These are phyloP conservation scores for Aspergillus piperis DNA, from an alignment of 2,329 filamentous ascomycete genomes.

Conservation along the genomic window DNA sequence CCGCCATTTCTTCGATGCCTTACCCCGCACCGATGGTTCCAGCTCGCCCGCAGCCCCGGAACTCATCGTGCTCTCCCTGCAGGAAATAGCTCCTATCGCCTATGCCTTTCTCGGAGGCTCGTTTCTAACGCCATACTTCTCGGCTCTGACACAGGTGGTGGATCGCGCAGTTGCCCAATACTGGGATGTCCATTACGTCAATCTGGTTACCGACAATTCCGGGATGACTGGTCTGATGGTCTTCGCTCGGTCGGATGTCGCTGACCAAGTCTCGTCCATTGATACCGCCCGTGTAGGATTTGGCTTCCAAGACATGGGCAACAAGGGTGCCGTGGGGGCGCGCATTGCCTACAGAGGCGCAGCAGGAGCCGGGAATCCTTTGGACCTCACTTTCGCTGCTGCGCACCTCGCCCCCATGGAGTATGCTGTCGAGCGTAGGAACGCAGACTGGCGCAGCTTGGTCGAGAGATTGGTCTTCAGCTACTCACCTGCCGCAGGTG, in stretches of 20 bases:
- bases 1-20: constrained; percentile 64
- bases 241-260: constrained; percentile 67
- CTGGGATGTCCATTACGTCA: constrained; percentile 61
- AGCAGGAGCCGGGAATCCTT: constrained; percentile 45
- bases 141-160: constrained; percentile 69
- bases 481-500: constrained; percentile 30
- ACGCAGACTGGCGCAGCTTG: constrained; percentile 85
- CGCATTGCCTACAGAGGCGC: constrained; percentile 61
- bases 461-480: constrained; percentile 75
- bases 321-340: constrained; percentile 88
- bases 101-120: constrained; percentile 84
- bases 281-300: constrained; percentile 82
- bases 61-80: constrained; percentile 68
- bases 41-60: constrained; percentile 62
- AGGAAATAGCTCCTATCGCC: constrained; percentile 84
- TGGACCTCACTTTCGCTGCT: constrained; percentile 80
- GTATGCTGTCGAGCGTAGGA: constrained; percentile 70
- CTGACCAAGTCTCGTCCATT: constrained; percentile 62
- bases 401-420: constrained; percentile 91
- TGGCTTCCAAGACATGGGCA: constrained; percentile 84
- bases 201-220: constrained; percentile 71
- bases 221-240: constrained; percentile 90
- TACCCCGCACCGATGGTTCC: constrained; percentile 52
- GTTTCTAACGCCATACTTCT: constrained; percentile 74
- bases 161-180: constrained; percentile 63